Evolutionary conservation across 805 yeast species (phyloP).

Genomic region (Candida loeiensis): DNA sequence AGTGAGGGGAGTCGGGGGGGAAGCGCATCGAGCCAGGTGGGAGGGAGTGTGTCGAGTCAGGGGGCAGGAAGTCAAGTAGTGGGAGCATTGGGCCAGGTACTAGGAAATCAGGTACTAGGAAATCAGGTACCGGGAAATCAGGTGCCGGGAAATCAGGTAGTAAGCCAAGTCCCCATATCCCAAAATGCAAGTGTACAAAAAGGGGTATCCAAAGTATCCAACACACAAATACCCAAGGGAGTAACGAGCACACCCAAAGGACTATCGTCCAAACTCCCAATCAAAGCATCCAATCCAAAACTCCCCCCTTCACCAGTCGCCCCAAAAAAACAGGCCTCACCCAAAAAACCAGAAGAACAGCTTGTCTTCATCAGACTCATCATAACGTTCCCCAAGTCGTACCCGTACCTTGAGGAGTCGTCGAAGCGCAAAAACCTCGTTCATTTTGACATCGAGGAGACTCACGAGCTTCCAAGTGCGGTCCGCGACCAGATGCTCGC

Average conservation of each 20-base stretch:
- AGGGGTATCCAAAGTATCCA: no score
- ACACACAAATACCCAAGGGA: no score
- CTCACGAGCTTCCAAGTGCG: conserved; percentile 56
- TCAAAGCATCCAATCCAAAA: no score
- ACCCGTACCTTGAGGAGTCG: conserved; percentile 60
- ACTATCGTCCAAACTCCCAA: neutral
- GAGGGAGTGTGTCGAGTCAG: no score
- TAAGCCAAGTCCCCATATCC: no score
- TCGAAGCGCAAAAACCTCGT: conserved; percentile 21
- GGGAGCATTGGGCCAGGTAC: no score
- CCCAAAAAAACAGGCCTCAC: no score
- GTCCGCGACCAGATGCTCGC: conserved; percentile 49
- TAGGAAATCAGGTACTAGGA: no score
- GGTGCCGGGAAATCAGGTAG: no score
- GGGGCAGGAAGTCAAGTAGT: no score
- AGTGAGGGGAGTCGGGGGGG: neutral
- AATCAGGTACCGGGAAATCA: no score
- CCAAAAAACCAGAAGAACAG: conserved; percentile 30
- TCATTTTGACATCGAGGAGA: conserved; percentile 69
- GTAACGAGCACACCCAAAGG: conserved; percentile 1
- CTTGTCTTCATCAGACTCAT: conserved; percentile 66
- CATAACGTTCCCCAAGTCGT: conserved; percentile 65
- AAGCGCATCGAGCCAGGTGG: neutral
- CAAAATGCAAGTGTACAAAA: neutral
- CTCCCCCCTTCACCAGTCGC: no score